Percentiles rank a stretch among this genome's conserved stretches.
phyloP scores from a whole-genome alignment of 805 yeast genomes.

The Candida peoriensis region DNA sequence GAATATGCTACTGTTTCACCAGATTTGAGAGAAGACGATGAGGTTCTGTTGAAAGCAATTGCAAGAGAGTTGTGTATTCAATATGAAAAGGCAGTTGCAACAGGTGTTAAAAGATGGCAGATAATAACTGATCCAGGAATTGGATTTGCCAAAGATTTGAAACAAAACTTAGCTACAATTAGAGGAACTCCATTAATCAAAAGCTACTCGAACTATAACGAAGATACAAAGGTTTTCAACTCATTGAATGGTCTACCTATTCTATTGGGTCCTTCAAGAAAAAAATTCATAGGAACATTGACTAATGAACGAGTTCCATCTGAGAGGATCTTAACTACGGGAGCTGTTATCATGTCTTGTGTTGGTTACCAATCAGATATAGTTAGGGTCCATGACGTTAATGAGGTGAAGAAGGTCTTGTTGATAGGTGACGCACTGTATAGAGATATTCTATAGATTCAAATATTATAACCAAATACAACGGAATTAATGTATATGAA shows the following conservation, averaged over 20 bases:
- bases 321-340: slow-evolving; percentile 72
- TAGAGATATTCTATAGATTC: slow-evolving; percentile 22
- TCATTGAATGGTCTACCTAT: slow-evolving; percentile 45
- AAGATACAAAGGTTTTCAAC: slow-evolving; percentile 15
- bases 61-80: slow-evolving; percentile 59
- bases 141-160: slow-evolving; percentile 86
- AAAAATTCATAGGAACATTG: slow-evolving; percentile 75
- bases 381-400: slow-evolving; percentile 84
- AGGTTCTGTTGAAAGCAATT: slow-evolving; percentile 46
- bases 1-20: slow-evolving; percentile 28
- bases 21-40: slow-evolving; percentile 24
- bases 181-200: slow-evolving; percentile 44
- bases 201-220: slow-evolving; percentile 38
- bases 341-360: slow-evolving; percentile 68
- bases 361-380: slow-evolving; percentile 72
- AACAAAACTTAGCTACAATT: slow-evolving; percentile 65
- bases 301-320: slow-evolving; percentile 52
- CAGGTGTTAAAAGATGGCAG: slow-evolving; percentile 85
- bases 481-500: slow-evolving; percentile 1
- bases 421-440: slow-evolving; percentile 73
- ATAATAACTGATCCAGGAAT: slow-evolving; percentile 90
- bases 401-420: slow-evolving; percentile 48
- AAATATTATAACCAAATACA: background rate
- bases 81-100: slow-evolving; percentile 47
- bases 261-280: slow-evolving; percentile 84